These are phyloP conservation scores for Lichtheimia corymbifera DNA, from an alignment of 371 early-diverging fungal species.

Conservation along the genomic window DNA sequence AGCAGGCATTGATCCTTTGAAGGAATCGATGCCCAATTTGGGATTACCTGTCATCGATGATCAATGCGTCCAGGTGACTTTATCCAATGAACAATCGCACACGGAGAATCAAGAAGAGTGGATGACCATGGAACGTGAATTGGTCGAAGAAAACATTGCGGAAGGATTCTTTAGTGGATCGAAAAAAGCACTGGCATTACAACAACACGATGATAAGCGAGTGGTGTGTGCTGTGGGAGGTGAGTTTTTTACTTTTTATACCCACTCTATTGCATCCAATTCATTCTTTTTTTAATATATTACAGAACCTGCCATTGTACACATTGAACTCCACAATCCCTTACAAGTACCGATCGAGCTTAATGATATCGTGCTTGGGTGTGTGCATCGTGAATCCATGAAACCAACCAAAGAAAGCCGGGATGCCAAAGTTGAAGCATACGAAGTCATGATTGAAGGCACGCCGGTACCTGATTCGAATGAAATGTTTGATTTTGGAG, in stretches of 20 bases:
- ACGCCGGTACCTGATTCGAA: slow-evolving; percentile 14
- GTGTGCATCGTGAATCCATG: slow-evolving; percentile 51
- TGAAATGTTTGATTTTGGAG: slow-evolving; percentile 34
- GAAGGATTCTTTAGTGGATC: slow-evolving; percentile 38
- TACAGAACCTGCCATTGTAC: slow-evolving; percentile 70
- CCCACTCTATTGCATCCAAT: not conserved
- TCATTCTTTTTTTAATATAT: not conserved
- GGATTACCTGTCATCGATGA: slow-evolving; percentile 56
- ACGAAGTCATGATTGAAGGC: slow-evolving; percentile 36
- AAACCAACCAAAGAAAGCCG: slow-evolving; percentile 17
- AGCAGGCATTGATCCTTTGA: slow-evolving; percentile 37
- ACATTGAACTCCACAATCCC: slow-evolving; percentile 65
- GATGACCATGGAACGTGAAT: slow-evolving; percentile 62
- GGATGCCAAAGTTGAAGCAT: slow-evolving; percentile 24
- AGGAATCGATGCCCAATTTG: slow-evolving; percentile 42
- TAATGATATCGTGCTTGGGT: slow-evolving; percentile 64
- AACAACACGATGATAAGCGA: slow-evolving; percentile 53
- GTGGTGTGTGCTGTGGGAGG: slow-evolving; percentile 75
- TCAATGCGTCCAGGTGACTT: slow-evolving; percentile 41
- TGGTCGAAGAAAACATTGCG: slow-evolving; percentile 54
- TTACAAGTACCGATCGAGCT: slow-evolving; percentile 61
- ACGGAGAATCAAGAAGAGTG: slow-evolving; percentile 56
- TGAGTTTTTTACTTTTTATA: slow-evolving; percentile 13
- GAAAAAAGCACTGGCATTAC: slow-evolving; percentile 41
- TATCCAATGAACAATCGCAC: slow-evolving; percentile 48